Evolutionary conservation across 495 filamentous ascomycete species (phyloP), one percentile per base, ranked within the genome.

Genomic region (Evansstolkia leycettana): DNA sequence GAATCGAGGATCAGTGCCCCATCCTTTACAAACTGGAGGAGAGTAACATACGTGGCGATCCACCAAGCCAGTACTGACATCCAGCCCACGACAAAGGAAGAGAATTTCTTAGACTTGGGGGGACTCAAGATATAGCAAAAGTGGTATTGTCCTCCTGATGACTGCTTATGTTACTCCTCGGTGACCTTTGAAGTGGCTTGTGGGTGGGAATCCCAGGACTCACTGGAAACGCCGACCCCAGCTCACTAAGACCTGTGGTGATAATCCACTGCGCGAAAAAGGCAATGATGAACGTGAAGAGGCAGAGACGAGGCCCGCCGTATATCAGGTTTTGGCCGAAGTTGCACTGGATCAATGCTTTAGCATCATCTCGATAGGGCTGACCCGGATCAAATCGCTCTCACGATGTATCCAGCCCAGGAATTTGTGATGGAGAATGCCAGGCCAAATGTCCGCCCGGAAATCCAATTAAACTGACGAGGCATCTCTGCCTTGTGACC

Each of bases 361-460:
- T 33, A 16, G 7, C 9, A 33, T 3, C 30, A 33, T 33, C 3
- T 17, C 7, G 13, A 2, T 7, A 19, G 7, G 28, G 28, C 7
- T 3, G 17, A n/a, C 7, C 7, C 3, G 6, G 30, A 16, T 16
- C 4, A 17, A 19, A 17, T 2, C 5, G 5, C 13, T 29, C 13
- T 19, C 17, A 19, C 40, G 40, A 50, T 23, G 20, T 51, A 53
- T 6, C 57, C 57, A 18, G 47, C 40, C 57, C 58, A 62, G n/a
- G 58, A 57, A 36, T 58, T 60, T 3, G 55, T 57, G 28, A 62
- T 55, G 2, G 53, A 50, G 33, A 59, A 61, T 0, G 46, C 51
- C 11, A 64, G 28, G 0, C 57, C 55, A 3, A 59, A 28, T 0
- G 54, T 40, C n/a, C n/a, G n/a, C n/a, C n/a, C n/a, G 1, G 55